Conservation (phyloP, 345 rosid genomes). For the Citrus maxima region DNA sequence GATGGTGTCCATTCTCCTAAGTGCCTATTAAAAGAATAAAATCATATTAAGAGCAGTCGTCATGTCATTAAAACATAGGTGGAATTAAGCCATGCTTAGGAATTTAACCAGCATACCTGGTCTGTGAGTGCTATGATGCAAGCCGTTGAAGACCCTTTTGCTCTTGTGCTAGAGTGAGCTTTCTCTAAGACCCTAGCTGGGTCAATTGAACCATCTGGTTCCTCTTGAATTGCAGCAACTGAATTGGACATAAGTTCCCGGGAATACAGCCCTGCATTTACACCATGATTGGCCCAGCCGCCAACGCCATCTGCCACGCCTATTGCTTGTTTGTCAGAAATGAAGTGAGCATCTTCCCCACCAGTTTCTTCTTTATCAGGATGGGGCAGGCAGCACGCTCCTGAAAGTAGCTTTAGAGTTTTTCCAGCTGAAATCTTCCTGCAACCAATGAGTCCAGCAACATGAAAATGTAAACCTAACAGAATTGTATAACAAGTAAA, state of each 20-base stretch:
- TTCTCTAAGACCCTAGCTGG: constrained; percentile 89
- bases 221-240: constrained; percentile 71
- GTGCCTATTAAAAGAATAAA: background rate
- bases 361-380: constrained; percentile 99
- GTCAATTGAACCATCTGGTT: constrained; percentile 83
- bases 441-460: constrained; percentile 11
- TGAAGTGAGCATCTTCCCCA: constrained; percentile 99
- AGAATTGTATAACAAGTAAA: background rate
- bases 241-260: constrained; percentile 95
- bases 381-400: constrained; percentile 91
- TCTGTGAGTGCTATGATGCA: constrained; percentile 88
- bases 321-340: constrained; percentile 73
- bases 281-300: constrained; percentile 95
- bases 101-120: constrained; percentile 41
- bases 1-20: background rate
- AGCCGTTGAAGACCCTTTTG: constrained; percentile 93
- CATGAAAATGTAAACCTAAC: background rate
- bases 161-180: constrained; percentile 85
- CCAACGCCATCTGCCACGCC: constrained; percentile 99
- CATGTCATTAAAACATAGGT: background rate
- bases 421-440: constrained; percentile 48
- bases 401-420: constrained; percentile 73
- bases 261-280: constrained; percentile 80
- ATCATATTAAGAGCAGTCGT: background rate
- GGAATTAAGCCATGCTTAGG: constrained; percentile 2